These are phyloP conservation scores for Penicillium sumatraense DNA, from an alignment of 2,329 filamentous ascomycete species.

Conservation along the genomic window DNA sequence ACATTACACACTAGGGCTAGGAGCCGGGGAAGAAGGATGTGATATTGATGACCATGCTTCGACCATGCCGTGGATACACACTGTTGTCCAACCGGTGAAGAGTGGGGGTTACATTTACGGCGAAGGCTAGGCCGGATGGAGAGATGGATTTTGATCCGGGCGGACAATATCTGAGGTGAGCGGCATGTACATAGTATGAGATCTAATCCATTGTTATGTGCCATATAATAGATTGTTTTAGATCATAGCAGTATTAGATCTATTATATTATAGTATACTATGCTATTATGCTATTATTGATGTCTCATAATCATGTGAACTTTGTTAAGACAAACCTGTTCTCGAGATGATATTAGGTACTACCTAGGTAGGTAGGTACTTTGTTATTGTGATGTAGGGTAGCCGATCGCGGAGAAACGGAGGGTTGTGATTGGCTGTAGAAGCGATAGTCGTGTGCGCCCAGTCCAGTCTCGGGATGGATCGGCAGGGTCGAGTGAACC, in stretches of 20 bases:
- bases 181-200: background rate
- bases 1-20: no score
- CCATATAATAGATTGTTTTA: no score
- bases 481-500: background rate
- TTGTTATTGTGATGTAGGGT: no score
- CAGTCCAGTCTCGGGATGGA: background rate
- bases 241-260: no score
- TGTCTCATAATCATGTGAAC: no score
- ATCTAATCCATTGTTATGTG: no score
- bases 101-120: background rate
- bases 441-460: constrained; percentile 1
- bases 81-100: background rate
- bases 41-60: background rate
- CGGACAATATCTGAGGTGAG: background rate
- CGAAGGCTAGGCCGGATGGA: background rate
- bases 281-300: no score
- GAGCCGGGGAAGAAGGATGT: background rate
- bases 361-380: no score
- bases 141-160: background rate
- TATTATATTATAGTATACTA: no score
- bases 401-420: background rate
- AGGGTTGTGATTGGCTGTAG: background rate
- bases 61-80: background rate
- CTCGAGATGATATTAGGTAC: no score
- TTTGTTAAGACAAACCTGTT: no score